Evolutionary conservation across 768 basidiomycete genomes (phyloP), one percentile per base, ranked within the genome.

Genomic region (Amanita inopinata): DNA sequence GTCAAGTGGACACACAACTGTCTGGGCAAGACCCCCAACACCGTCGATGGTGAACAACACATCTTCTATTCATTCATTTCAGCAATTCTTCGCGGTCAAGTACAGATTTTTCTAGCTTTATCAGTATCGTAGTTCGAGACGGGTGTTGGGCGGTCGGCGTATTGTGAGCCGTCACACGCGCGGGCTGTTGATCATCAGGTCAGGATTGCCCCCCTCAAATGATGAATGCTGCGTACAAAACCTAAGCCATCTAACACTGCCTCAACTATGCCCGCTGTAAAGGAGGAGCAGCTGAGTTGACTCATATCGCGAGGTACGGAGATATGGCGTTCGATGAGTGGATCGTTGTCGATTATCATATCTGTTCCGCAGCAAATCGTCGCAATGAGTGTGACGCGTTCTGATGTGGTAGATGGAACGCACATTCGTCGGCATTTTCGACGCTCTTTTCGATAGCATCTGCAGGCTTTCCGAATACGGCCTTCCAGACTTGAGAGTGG

Each of bases 261-360:
- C 63, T 99, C 96, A 9, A 99, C 94, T 37, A 99, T 81, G 1
- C 96, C 96, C 8, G 96, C 96, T 0, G 91, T 90, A 56, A 94
- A 86, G 2, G 96, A 97, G n/a, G 91, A 96, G 56, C 92, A 97
- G 53, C 86, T 93, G 28, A 99, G 71, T 54, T 86, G 81, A 54
- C 81, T 87, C 78, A 99, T 80, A 57, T 99, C 96, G 52, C 78
- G 79, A 15, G 96, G 96, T 10, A 98, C 86, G 22, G 91, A 90
- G 47, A 99, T 89, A 51, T 89, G 73, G 46, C 89, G 80, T 49
- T 96, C 93, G 49, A 97, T 71, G 15, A 83, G 76, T 8, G 96
- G 93, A 56, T 93, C 87, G 59, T 99, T 97, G 70, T 97, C 86
- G 46, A 94, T 85, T 50, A 99, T 86, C 96, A 98, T 98, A 62